phyloP scores from a whole-genome alignment of 441 rosid species.

The Arabidopsis hybrid region DNA sequence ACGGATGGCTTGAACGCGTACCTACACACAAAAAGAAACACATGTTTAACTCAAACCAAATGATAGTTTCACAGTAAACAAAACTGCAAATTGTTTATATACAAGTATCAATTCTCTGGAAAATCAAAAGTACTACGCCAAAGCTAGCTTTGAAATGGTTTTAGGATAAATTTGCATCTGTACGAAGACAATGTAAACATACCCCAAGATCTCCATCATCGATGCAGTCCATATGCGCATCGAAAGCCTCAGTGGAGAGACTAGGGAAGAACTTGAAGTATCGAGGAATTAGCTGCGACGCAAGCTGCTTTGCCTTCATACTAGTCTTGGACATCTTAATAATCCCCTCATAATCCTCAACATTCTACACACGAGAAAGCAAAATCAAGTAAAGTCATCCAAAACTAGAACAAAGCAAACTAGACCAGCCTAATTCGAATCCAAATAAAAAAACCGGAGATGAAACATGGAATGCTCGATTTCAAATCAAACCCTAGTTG shows the following conservation, averaged over 20 bases:
- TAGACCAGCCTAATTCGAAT: background rate
- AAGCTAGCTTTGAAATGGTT: too few relatives aligned
- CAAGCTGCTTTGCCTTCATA: constrained; percentile 88
- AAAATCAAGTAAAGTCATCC: background rate
- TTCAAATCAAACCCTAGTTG: constrained; percentile 48
- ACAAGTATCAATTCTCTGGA: background rate
- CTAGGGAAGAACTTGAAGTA: constrained; percentile 96
- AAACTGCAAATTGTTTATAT: background rate
- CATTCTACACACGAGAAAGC: constrained; percentile 56
- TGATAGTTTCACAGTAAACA: background rate
- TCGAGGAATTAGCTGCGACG: constrained; percentile 98
- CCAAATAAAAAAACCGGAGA: background rate
- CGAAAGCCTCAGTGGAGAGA: constrained; percentile 67
- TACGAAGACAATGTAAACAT: constrained; percentile 20
- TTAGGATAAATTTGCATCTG: background rate
- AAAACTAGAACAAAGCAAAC: too few relatives aligned
- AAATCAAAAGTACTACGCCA: background rate
- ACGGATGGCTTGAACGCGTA: constrained; percentile 96
- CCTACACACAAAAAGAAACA: constrained; percentile 53
- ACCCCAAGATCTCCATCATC: constrained; percentile 97
- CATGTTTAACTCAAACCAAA: constrained; percentile 17
- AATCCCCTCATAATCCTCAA: constrained; percentile 87
- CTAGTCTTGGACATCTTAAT: constrained; percentile 78
- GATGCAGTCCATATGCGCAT: constrained; percentile 85
- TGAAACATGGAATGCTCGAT: constrained; percentile 18